phyloP scores from a whole-genome alignment of 257 asterid species.

The Solanum phureja region DNA sequence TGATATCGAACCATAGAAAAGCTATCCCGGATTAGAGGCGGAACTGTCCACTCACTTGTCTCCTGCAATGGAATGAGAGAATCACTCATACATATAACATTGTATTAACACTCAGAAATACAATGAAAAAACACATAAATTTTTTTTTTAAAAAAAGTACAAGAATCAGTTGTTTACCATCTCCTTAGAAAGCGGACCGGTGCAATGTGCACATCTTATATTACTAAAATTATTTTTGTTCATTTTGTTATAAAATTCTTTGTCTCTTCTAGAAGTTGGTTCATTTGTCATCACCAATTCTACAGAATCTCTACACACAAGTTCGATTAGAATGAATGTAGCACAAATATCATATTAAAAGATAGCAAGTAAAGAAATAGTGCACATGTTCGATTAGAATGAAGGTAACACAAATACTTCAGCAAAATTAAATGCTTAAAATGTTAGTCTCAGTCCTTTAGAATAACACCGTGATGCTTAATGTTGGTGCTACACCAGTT shows the following conservation, averaged over 20 bases:
- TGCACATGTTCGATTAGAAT: background rate
- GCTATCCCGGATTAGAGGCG: conserved; percentile 76
- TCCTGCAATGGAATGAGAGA: conserved; percentile 32
- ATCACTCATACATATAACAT: background rate
- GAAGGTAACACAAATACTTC: background rate
- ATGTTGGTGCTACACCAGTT: background rate
- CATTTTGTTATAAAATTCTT: background rate
- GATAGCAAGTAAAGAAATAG: background rate
- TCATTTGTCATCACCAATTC: background rate
- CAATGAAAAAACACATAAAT: background rate
- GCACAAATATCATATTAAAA: background rate
- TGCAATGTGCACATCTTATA: conserved; percentile 63
- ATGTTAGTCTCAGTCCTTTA: background rate
- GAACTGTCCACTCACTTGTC: conserved; percentile 73
- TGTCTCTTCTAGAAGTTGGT: background rate
- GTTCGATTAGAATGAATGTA: background rate
- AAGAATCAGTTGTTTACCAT: conserved; percentile 24
- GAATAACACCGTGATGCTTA: background rate
- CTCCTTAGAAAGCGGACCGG: conserved; percentile 74
- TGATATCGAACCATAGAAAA: conserved; percentile 62
- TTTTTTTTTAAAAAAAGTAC: background rate
- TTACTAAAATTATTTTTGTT: background rate
- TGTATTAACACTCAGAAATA: background rate
- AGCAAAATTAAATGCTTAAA: background rate
- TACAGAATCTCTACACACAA: background rate